Evolutionary conservation across 176 grass and related monocot species (phyloP).

Genomic region (Musa acuminata): DNA sequence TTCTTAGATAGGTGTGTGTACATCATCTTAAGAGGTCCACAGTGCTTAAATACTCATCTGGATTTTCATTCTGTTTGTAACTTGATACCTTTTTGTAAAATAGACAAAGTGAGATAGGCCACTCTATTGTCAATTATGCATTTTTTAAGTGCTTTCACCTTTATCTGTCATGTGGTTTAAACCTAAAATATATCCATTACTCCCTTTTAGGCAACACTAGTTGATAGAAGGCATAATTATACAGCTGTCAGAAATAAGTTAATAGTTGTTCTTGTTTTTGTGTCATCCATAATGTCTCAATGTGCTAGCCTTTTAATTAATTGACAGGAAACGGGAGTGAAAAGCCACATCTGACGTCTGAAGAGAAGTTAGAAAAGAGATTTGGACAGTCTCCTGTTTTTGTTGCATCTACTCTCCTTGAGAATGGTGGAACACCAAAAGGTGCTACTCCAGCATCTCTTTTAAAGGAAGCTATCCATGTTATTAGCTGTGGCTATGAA

Average conservation of each 20-base stretch:
- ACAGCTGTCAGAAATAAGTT: no score
- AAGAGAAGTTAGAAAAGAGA: constrained; percentile 63
- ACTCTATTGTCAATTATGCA: background rate
- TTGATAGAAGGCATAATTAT: background rate
- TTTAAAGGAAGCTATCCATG: constrained; percentile 71
- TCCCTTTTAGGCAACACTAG: background rate
- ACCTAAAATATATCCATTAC: background rate
- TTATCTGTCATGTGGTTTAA: background rate
- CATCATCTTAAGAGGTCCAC: background rate
- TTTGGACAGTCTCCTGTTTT: constrained; percentile 74
- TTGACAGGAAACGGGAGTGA: constrained; percentile 36
- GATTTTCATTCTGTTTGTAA: background rate
- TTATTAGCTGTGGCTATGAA: constrained; percentile 63
- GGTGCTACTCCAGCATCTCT: constrained; percentile 52
- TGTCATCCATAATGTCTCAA: background rate
- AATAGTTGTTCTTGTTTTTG: background rate
- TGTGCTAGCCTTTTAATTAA: background rate
- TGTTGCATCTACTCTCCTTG: constrained; percentile 56
- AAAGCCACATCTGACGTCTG: constrained; percentile 33
- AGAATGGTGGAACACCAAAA: constrained; percentile 54
- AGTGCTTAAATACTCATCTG: background rate
- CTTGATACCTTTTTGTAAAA: background rate
- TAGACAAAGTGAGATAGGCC: background rate
- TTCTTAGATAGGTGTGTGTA: background rate
- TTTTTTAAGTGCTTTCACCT: background rate